Conservation (phyloP, 129 eudicot genomes). For the Tanacetum coccineum region DNA sequence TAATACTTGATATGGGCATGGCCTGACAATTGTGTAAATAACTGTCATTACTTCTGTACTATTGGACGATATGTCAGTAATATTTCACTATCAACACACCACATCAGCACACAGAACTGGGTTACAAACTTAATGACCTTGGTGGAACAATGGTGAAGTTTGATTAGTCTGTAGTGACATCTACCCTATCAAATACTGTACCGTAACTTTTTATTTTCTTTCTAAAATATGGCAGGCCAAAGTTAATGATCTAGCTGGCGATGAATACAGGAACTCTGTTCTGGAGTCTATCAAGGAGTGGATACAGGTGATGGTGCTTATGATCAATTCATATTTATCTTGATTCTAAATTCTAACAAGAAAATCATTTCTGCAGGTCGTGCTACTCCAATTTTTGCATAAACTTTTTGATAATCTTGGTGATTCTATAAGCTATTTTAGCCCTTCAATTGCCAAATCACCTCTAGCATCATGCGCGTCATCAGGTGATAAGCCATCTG, state of each 20-base stretch:
- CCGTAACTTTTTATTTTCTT: neutral
- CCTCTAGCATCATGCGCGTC: constrained; percentile 94
- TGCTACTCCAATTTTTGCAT: constrained; percentile 80
- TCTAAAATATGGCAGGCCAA: constrained; percentile 57
- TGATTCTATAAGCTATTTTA: constrained; percentile 47
- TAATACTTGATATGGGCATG: too few relatives aligned
- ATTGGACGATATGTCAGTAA: too few relatives aligned
- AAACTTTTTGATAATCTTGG: constrained; percentile 95
- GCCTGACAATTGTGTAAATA: too few relatives aligned
- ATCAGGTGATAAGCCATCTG: constrained; percentile 62
- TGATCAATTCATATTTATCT: neutral
- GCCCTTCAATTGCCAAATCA: constrained; percentile 57
- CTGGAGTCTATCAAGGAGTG: constrained; percentile 81
- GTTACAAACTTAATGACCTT: too few relatives aligned
- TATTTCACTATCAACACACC: too few relatives aligned
- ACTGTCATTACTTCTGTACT: too few relatives aligned
- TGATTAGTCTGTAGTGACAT: too few relatives aligned
- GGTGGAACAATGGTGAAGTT: too few relatives aligned
- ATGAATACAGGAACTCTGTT: constrained; percentile 80
- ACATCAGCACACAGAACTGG: too few relatives aligned
- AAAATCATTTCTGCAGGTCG: constrained; percentile 59
- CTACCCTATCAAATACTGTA: neutral
- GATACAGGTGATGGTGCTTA: constrained; percentile 60
- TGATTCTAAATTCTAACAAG: constrained; percentile 17
- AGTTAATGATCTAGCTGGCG: constrained; percentile 91